phyloP scores from a whole-genome alignment of 2,329 filamentous ascomycete species.

The Penicillium sp. region DNA sequence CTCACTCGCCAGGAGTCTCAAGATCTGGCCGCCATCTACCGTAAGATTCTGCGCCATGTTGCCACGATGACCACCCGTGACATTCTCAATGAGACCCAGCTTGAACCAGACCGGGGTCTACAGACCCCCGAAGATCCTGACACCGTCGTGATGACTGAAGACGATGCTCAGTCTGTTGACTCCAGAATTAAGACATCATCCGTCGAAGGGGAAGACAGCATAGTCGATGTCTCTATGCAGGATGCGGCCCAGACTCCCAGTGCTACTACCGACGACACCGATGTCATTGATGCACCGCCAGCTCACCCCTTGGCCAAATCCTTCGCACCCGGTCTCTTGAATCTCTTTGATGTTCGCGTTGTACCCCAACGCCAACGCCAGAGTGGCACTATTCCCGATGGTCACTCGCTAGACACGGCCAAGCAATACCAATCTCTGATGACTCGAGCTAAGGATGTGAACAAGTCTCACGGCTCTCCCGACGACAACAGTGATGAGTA shows the following conservation, averaged over 20 bases:
- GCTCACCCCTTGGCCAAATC: conserved; percentile 48
- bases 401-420: conserved; percentile 63
- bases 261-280: conserved; percentile 15
- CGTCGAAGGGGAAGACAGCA: conserved; percentile 81
- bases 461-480: conserved; percentile 6
- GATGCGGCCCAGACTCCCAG: conserved; percentile 49
- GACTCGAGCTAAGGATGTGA: conserved; percentile 24
- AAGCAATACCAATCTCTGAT: conserved; percentile 57
- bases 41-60: conserved; percentile 75
- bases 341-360: conserved; percentile 75
- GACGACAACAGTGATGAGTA: conserved; percentile 29
- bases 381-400: conserved; percentile 59
- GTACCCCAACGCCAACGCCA: conserved; percentile 51
- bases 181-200: conserved; percentile 73
- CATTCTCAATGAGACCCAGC: conserved; percentile 56
- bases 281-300: conserved; percentile 44
- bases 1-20: conserved; percentile 70
- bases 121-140: conserved; percentile 61
- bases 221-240: conserved; percentile 86
- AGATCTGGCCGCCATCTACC: conserved; percentile 68
- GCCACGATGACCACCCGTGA: conserved; percentile 72
- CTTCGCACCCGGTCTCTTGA: conserved; percentile 63
- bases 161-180: conserved; percentile 64
- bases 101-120: conserved; percentile 51
- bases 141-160: conserved; percentile 62